Evolutionary conservation across 2,329 filamentous ascomycete genomes (phyloP).

Genomic region (Dothistroma septosporum): DNA sequence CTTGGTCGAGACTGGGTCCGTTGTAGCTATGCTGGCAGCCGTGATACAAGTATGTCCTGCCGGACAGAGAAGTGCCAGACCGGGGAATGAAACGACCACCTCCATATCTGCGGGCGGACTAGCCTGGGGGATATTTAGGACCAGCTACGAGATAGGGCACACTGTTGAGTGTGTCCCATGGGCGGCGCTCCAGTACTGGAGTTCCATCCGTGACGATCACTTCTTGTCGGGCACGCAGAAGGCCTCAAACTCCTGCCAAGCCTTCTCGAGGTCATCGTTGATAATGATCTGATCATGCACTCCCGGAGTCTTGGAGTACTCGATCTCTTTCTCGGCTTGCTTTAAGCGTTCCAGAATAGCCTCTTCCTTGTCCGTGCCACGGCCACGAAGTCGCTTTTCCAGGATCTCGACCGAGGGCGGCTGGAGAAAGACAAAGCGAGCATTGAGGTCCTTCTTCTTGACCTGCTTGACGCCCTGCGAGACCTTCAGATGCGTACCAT

Average conservation of each 20-base stretch:
- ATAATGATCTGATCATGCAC: slow-evolving; percentile 63
- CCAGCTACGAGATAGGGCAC: no score
- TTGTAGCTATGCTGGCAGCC: neutral
- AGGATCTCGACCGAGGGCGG: slow-evolving; percentile 72
- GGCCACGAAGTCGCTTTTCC: slow-evolving; percentile 67
- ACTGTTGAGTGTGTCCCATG: no score
- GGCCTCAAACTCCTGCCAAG: slow-evolving; percentile 48
- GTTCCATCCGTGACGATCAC: neutral
- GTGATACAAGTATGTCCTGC: neutral
- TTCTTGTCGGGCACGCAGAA: slow-evolving; percentile 30
- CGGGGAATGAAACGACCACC: no score
- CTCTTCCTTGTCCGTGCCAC: slow-evolving; percentile 75
- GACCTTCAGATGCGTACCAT: neutral
- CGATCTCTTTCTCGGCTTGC: slow-evolving; percentile 71
- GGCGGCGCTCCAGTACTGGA: neutral
- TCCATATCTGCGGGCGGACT: no score
- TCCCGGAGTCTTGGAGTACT: slow-evolving; percentile 64
- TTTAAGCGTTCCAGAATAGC: slow-evolving; percentile 63
- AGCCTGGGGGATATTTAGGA: no score
- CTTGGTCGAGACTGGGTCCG: neutral
- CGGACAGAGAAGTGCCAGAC: neutral
- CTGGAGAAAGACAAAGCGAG: slow-evolving; percentile 79
- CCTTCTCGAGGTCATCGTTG: slow-evolving; percentile 60
- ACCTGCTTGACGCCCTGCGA: slow-evolving; percentile 82
- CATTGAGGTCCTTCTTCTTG: slow-evolving; percentile 67